These are phyloP conservation scores for Wickerhamiella siamensis DNA, from an alignment of 805 yeast species.

Conservation along the genomic window DNA sequence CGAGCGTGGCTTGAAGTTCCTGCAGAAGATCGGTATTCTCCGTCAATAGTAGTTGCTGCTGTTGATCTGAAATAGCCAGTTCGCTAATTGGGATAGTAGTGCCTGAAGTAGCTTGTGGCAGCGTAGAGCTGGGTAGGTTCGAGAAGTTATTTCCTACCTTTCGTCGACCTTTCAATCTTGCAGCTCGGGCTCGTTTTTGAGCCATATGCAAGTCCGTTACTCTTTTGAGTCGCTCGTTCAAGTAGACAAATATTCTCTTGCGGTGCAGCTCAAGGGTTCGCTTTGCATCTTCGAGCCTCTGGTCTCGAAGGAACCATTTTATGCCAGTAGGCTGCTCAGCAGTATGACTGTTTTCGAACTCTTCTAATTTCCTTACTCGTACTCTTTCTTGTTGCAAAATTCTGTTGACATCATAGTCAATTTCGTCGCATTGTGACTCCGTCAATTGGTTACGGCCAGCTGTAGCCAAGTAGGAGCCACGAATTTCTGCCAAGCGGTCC, in stretches of 20 bases:
- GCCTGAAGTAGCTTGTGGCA: background rate
- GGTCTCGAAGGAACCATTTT: slow-evolving; percentile 17
- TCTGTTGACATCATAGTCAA: slow-evolving; percentile 27
- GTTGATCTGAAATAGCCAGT: background rate
- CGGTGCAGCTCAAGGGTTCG: slow-evolving; percentile 24
- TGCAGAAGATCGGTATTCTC: slow-evolving; percentile 27
- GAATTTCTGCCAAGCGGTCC: slow-evolving; percentile 14
- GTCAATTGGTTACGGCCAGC: slow-evolving; percentile 19
- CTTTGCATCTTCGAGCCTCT: slow-evolving; percentile 16
- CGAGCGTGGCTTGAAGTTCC: slow-evolving; percentile 25
- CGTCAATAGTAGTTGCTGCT: slow-evolving; percentile 16
- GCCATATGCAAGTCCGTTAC: slow-evolving; percentile 24
- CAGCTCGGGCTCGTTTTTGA: slow-evolving; percentile 23
- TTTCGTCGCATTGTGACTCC: slow-evolving; percentile 27
- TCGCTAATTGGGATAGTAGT: background rate
- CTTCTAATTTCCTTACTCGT: slow-evolving; percentile 16
- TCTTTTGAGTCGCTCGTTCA: slow-evolving; percentile 21
- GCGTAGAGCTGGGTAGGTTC: background rate
- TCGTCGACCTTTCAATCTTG: background rate
- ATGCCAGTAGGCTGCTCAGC: slow-evolving; percentile 5
- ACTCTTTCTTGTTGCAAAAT: slow-evolving; percentile 24
- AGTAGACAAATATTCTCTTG: slow-evolving; percentile 25
- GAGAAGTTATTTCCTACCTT: background rate
- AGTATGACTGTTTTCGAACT: slow-evolving; percentile 8
- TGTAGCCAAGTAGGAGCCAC: slow-evolving; percentile 23